Percentiles rank a stretch among this genome's conserved stretches.
phyloP scores from a whole-genome alignment of 139 green algal genomes.

The Chlorella sorokiniana region DNA sequence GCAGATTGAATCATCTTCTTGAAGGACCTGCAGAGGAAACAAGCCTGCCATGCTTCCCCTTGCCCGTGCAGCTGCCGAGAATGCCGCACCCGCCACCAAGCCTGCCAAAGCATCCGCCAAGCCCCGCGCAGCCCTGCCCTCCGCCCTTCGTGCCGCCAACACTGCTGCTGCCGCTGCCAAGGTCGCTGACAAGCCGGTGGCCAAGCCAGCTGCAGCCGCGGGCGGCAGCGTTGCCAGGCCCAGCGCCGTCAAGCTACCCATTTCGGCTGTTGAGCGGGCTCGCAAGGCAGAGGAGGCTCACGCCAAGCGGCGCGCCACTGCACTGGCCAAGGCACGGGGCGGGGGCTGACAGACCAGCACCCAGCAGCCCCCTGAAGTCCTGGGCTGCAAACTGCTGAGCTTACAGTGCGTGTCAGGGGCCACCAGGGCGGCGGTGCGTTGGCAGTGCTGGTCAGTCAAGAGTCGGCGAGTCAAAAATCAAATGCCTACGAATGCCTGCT shows the following conservation, averaged over 20 bases:
- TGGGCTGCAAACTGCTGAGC: background rate
- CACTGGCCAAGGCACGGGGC: background rate
- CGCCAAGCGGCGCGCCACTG: background rate
- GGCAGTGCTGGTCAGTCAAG: too few species aligned
- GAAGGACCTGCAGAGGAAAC: too few species aligned
- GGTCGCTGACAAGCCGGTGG: background rate
- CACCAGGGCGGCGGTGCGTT: too few species aligned
- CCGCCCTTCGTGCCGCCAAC: background rate
- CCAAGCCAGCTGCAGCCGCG: background rate
- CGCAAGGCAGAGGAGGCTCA: background rate
- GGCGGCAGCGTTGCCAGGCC: too few species aligned
- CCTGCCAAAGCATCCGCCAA: background rate
- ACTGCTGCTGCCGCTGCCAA: background rate
- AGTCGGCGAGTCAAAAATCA: too few species aligned
- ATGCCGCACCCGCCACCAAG: background rate
- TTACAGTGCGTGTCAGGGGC: too few species aligned
- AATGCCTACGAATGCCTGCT: too few species aligned
- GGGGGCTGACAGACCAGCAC: background rate
- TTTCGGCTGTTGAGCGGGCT: background rate
- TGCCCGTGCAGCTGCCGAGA: too few species aligned
- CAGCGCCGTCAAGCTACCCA: background rate
- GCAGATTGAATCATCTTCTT: too few species aligned
- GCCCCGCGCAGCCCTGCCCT: too few species aligned
- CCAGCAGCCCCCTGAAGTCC: too few species aligned
- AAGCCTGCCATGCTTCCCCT: too few species aligned